Percentiles rank a stretch among this genome's conserved stretches.
Evolutionary conservation across 805 yeast species (phyloP).

Genomic region (Pichia thaimueangensis): DNA sequence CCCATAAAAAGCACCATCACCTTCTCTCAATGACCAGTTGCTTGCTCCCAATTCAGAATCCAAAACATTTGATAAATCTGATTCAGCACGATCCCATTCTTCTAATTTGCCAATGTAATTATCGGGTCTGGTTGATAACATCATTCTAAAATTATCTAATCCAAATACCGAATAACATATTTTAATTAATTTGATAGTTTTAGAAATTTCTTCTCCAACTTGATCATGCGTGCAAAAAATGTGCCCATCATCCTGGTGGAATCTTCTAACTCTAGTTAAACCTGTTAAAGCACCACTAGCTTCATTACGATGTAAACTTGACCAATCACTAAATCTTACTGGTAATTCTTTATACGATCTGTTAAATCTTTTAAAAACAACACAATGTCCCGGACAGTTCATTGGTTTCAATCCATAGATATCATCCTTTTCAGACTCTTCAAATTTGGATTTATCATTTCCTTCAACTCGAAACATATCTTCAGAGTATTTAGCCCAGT

Average conservation of each 20-base stretch:
- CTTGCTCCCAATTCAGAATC: conserved; percentile 40
- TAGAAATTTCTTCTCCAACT: conserved; percentile 63
- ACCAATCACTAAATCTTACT: conserved; percentile 77
- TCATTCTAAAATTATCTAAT: conserved; percentile 49
- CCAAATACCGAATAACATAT: conserved; percentile 69
- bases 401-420: conserved; percentile 71
- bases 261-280: conserved; percentile 84
- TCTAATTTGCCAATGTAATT: conserved; percentile 67
- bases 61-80: conserved; percentile 53
- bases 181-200: conserved; percentile 67
- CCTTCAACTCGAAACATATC: conserved; percentile 91
- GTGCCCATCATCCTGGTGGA: conserved; percentile 98
- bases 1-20: conserved; percentile 98
- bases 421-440: conserved; percentile 33
- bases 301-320: conserved; percentile 90
- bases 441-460: conserved; percentile 29
- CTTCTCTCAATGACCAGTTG: conserved; percentile 68
- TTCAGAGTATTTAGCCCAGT: conserved; percentile 90
- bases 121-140: conserved; percentile 83
- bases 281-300: conserved; percentile 93
- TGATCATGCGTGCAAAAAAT: conserved; percentile 83
- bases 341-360: conserved; percentile 86
- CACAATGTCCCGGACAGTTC: conserved; percentile 60
- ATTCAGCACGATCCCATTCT: conserved; percentile 84
- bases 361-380: conserved; percentile 68